phyloP scores from a whole-genome alignment of 139 green algal genomes.

The Spirogloea muscicola region DNA sequence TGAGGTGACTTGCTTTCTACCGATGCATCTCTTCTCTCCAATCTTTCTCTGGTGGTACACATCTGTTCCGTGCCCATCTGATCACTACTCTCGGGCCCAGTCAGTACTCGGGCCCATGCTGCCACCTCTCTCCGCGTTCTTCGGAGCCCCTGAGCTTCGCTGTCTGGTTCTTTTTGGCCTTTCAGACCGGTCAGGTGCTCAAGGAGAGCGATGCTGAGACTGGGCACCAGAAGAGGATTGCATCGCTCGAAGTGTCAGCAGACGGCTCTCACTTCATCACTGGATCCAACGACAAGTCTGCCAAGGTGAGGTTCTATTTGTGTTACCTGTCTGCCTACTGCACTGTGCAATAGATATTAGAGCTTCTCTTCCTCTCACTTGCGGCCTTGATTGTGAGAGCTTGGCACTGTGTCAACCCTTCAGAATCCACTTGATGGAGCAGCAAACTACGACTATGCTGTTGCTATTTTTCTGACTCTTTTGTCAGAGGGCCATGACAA shows the following conservation, averaged over 20 bases:
- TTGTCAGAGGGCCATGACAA: too few relatives aligned
- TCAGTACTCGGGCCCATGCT: background rate
- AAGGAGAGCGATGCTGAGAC: conserved; percentile 50
- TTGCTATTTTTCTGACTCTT: too few relatives aligned
- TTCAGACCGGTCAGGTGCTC: conserved; percentile 53
- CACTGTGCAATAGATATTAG: too few relatives aligned
- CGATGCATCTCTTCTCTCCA: background rate
- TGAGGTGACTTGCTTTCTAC: conserved; percentile 10
- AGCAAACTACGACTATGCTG: too few relatives aligned
- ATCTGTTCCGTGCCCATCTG: background rate
- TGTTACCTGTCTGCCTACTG: too few relatives aligned
- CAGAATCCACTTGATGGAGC: too few relatives aligned
- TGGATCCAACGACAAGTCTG: conserved; percentile 83
- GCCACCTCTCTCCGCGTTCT: background rate
- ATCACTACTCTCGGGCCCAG: background rate
- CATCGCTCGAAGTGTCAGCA: conserved; percentile 64
- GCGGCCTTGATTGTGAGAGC: too few relatives aligned
- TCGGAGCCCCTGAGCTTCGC: background rate
- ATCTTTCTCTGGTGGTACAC: background rate
- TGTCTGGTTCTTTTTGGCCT: conserved; percentile 12
- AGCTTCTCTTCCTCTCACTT: too few relatives aligned
- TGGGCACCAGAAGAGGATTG: conserved; percentile 81
- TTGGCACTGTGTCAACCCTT: too few relatives aligned
- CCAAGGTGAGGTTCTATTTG: conserved; percentile 68
- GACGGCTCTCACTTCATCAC: conserved; percentile 93